Conservation (phyloP, 2,329 filamentous ascomycete species). For the Trichoderma harzianum region DNA sequence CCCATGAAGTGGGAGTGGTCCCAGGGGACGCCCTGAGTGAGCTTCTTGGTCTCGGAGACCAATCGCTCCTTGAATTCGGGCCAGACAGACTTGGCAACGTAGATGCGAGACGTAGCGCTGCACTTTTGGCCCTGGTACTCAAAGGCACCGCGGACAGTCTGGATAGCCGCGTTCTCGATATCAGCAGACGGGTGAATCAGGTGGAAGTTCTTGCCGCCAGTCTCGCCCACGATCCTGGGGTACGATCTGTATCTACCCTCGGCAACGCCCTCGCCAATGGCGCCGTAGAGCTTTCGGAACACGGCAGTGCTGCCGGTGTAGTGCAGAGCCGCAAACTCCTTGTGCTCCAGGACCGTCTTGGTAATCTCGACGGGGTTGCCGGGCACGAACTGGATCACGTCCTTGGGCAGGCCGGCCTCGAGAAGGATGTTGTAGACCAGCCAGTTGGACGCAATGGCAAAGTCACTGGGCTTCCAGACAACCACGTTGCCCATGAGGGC, state of each 20-base stretch:
- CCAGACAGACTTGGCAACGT: constrained; percentile 74
- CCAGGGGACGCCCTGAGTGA: constrained; percentile 67
- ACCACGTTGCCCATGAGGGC: constrained; percentile 92
- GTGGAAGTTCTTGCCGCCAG: constrained; percentile 92
- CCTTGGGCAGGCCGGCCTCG: constrained; percentile 82
- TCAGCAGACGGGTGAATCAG: constrained; percentile 75
- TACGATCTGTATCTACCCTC: constrained; percentile 81
- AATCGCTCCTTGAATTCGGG: constrained; percentile 66
- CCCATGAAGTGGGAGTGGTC: constrained; percentile 79
- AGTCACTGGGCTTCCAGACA: constrained; percentile 94
- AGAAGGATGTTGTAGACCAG: constrained; percentile 85
- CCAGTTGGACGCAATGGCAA: constrained; percentile 85
- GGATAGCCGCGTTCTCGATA: constrained; percentile 71
- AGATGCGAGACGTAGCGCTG: constrained; percentile 76
- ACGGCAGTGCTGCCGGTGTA: constrained; percentile 92
- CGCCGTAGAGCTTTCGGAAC: constrained; percentile 83
- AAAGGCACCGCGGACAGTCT: constrained; percentile 83
- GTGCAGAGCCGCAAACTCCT: constrained; percentile 84
- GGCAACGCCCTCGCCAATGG: constrained; percentile 77
- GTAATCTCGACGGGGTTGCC: constrained; percentile 85
- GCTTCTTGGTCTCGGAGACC: constrained; percentile 62
- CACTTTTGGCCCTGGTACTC: constrained; percentile 93
- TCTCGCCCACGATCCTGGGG: constrained; percentile 85
- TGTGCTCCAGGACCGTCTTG: constrained; percentile 69
- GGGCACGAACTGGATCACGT: constrained; percentile 91